A percentile compares a stretch with the other conserved stretches of the same genome.
phyloP scores from a whole-genome alignment of 1,284 basidiomycete species.

The Amylostereum areolatum region DNA sequence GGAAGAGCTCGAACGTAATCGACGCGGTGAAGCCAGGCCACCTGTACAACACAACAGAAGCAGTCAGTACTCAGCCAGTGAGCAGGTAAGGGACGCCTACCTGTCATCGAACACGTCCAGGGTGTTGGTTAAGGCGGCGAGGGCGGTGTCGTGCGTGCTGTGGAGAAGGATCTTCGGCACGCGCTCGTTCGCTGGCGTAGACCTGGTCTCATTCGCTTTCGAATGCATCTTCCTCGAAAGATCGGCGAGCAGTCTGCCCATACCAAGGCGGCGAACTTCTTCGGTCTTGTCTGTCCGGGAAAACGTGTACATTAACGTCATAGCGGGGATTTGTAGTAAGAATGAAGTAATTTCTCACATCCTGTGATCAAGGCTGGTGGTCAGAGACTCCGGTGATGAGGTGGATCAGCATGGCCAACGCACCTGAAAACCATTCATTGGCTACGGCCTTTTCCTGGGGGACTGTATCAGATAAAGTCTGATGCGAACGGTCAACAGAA shows the following conservation, averaged over 20 bases:
- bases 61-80: not conserved
- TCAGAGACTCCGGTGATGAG: too few species aligned
- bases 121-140: constrained; percentile 64
- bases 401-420: not conserved
- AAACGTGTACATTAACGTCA: not conserved
- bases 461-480: not conserved
- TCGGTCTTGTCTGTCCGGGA: constrained; percentile 53
- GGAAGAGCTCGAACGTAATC: constrained; percentile 71
- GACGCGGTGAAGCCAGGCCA: constrained; percentile 74
- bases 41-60: constrained; percentile 26
- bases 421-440: constrained; percentile 74
- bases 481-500: not conserved
- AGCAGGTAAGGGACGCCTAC: constrained; percentile 27
- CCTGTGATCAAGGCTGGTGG: constrained; percentile 9
- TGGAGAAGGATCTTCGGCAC: constrained; percentile 61
- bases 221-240: constrained; percentile 54
- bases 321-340: not conserved
- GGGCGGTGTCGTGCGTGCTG: constrained; percentile 71
- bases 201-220: constrained; percentile 37
- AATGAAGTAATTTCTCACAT: constrained; percentile 19
- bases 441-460: constrained; percentile 66
- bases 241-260: constrained; percentile 69
- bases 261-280: constrained; percentile 71
- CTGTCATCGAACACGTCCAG: constrained; percentile 74
- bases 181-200: constrained; percentile 24